Conservation (phyloP, 306 rosid genomes). For the Casuarina equisetifolia region DNA sequence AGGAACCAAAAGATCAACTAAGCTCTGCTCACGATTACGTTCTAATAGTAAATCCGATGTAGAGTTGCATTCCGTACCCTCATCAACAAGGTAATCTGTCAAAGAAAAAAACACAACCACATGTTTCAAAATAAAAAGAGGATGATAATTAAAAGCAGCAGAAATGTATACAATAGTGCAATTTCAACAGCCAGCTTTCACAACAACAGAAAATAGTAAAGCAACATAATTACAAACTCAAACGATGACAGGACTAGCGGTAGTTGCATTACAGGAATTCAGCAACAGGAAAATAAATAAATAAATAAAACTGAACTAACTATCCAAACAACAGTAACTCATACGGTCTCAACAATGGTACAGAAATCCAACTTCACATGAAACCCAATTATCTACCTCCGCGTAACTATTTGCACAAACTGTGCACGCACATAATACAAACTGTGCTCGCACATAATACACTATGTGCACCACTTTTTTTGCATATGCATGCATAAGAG, state of each 20-base stretch:
- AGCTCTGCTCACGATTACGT: conserved; percentile 82
- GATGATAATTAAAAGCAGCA: conserved; percentile 12
- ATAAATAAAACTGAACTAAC: not conserved
- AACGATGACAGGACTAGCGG: not conserved
- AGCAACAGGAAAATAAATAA: not conserved
- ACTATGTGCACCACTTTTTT: not conserved
- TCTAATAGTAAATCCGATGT: conserved; percentile 88
- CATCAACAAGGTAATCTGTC: conserved; percentile 98
- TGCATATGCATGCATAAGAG: not conserved
- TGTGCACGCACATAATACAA: not conserved
- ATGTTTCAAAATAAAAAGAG: conserved; percentile 12
- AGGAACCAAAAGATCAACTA: conserved; percentile 93
- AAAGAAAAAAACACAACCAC: conserved; percentile 32
- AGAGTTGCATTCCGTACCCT: conserved; percentile 91
- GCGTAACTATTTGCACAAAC: not conserved
- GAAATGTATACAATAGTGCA: conserved; percentile 4
- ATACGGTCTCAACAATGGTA: not conserved
- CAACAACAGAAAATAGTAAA: not conserved
- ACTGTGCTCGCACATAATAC: not conserved
- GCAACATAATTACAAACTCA: not conserved
- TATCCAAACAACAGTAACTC: not conserved
- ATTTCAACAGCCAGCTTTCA: not conserved
- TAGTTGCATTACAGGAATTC: not conserved
- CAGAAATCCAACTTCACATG: not conserved
- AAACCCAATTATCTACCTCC: not conserved